Percentiles rank a stretch among this genome's conserved stretches.
Evolutionary conservation across 441 rosid genomes (phyloP).

Genomic region (Flueggea neowawraea): DNA sequence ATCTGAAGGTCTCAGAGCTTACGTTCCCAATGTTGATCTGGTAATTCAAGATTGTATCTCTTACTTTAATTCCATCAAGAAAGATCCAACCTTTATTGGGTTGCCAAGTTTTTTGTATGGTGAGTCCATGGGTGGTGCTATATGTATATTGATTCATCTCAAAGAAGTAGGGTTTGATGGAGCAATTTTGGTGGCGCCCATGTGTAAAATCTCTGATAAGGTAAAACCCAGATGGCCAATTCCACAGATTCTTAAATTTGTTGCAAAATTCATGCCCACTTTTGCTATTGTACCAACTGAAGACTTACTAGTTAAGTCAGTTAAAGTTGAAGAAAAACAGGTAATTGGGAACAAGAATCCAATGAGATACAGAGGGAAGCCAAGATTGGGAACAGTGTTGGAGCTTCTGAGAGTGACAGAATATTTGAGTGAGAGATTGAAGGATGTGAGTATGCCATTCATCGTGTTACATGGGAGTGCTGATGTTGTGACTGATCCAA

Average conservation of each 20-base stretch:
- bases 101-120: constrained; percentile 67
- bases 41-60: constrained; percentile 58
- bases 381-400: constrained; percentile 76
- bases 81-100: constrained; percentile 26
- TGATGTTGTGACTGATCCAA: constrained; percentile 86
- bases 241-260: constrained; percentile 38
- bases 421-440: constrained; percentile 39
- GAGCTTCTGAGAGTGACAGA: constrained; percentile 77
- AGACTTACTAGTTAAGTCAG: constrained; percentile 51
- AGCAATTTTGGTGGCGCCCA: constrained; percentile 74
- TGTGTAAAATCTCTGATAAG: constrained; percentile 80
- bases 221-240: constrained; percentile 82
- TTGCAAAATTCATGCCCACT: constrained; percentile 72
- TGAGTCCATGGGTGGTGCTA: constrained; percentile 92
- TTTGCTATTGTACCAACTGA: constrained; percentile 71
- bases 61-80: constrained; percentile 48
- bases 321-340: constrained; percentile 65
- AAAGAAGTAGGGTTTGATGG: constrained; percentile 57
- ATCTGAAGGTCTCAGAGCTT: constrained; percentile 68
- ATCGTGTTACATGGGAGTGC: constrained; percentile 75
- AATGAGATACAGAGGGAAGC: constrained; percentile 61
- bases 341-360: constrained; percentile 59
- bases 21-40: constrained; percentile 67
- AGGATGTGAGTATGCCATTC: constrained; percentile 63
- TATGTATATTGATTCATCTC: constrained; percentile 57